Conservation (phyloP, 257 asterid species). For the Solanum phureja region DNA sequence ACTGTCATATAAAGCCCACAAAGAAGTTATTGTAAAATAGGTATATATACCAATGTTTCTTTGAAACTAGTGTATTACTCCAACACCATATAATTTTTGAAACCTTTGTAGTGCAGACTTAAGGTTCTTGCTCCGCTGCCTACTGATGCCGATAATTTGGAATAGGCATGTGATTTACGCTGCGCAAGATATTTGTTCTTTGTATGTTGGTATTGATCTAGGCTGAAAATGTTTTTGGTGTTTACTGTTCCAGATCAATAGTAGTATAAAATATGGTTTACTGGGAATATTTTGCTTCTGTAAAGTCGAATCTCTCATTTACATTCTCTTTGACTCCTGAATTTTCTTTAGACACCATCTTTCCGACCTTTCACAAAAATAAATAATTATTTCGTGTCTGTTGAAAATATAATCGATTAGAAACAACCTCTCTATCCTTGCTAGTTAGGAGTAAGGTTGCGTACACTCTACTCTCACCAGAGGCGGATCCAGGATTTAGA, state of each 20-base stretch:
- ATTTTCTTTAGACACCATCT: not conserved
- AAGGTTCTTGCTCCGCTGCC: not conserved
- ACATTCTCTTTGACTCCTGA: not conserved
- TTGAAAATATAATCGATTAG: not conserved
- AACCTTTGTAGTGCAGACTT: not conserved
- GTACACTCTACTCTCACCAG: no score
- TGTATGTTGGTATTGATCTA: not conserved
- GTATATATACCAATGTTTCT: conserved; percentile 15
- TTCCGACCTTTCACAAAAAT: not conserved
- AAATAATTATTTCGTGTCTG: not conserved
- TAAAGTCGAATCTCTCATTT: not conserved
- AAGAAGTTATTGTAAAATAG: conserved; percentile 58
- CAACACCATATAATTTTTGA: not conserved
- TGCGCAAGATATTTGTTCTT: not conserved
- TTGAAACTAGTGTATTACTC: not conserved
- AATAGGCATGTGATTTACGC: not conserved
- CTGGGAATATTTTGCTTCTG: not conserved
- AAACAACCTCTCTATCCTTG: not conserved
- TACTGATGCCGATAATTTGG: not conserved
- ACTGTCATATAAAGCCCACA: conserved; percentile 86
- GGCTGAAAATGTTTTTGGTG: not conserved
- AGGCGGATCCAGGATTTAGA: no score
- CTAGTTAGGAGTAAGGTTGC: not conserved
- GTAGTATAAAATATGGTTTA: not conserved
- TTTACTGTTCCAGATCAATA: not conserved